Base-by-base conservation (phyloP, 2,329 filamentous ascomycete species). In the Diaporthe sp. region DNA sequence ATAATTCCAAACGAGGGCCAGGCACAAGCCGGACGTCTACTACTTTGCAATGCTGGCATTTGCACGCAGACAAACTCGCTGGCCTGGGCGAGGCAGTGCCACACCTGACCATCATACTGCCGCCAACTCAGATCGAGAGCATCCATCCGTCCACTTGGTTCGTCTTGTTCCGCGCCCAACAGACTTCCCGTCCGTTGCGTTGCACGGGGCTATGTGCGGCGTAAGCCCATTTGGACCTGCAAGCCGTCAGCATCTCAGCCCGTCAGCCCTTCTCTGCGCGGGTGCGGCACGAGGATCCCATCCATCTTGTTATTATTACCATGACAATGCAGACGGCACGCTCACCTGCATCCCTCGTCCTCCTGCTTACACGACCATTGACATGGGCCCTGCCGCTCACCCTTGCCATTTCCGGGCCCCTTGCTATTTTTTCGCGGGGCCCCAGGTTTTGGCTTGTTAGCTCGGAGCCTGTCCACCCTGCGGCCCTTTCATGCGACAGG, bases 371-470 rank as follows among this genome's bases (percentile, higher is more conserved):
- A 67, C 33, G 47, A 25, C 47, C 64, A 17, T 28, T 12, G 33
- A 38, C 64, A 25, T 25, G 64, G 33, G 13, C 64, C 57, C 64
- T 68, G 45, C 64, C 47, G 33, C 64, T 40, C 6, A 40, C 45
- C 64, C 64, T 35, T 28, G 64, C n/a, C 64, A 40, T 13, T 9
- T 22, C n/a, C 47, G 4, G 28, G 61, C 4, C n/a, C 33, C 33
- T 22, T 30, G 13, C n/a, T 52, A 28, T 38, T 54, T 54, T 54
- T 40, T 68, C 64, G 64, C 64, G 64, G 64, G 64, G 64, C 64
- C 64, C 64, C 64, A 54, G 64, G 64, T 68, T 68, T 68, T 68
- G 64, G n/a, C 45, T 68, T 52, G 2, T 54, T 68, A 68, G 64
- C 64, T 54, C 9, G 22, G 17, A 40, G 47, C 33, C 13, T 45